Conservation (phyloP, 805 yeast genomes). For the Spathaspora sp. region DNA sequence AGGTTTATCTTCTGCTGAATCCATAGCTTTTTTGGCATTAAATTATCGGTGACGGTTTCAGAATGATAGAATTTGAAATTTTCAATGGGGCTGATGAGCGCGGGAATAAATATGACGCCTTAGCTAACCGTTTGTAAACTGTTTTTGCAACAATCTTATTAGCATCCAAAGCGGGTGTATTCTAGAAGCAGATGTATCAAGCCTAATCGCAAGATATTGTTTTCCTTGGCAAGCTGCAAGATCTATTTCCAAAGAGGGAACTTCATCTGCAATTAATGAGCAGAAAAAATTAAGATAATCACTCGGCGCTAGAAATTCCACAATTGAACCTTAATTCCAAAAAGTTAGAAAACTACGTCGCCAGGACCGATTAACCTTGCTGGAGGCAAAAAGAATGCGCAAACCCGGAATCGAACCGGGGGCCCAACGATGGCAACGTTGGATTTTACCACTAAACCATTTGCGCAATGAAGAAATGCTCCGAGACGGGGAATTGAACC, state of each 20-base stretch:
- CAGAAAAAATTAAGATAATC: no score
- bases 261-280: no score
- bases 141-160: no score
- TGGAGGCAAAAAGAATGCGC: conserved; percentile 8
- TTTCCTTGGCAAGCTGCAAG: no score
- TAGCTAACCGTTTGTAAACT: no score
- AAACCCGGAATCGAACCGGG: conserved; percentile 10
- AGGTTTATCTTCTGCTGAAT: not conserved
- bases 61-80: not conserved
- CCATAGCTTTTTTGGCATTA: not conserved
- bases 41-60: not conserved
- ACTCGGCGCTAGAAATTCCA: no score
- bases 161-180: no score
- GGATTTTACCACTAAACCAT: conserved; percentile 16
- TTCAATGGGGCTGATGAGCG: not conserved
- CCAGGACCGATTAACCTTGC: not conserved
- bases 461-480: conserved; percentile 8
- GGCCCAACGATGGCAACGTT: conserved; percentile 14
- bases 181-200: no score
- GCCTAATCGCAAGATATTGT: no score
- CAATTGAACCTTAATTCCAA: no score
- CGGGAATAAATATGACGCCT: not conserved
- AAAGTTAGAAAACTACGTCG: no score
- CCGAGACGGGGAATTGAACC: conserved; percentile 21
- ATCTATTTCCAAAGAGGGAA: no score